Conservation (phyloP, 2,329 filamentous ascomycete species). For the Plenodomus biglobosus region DNA sequence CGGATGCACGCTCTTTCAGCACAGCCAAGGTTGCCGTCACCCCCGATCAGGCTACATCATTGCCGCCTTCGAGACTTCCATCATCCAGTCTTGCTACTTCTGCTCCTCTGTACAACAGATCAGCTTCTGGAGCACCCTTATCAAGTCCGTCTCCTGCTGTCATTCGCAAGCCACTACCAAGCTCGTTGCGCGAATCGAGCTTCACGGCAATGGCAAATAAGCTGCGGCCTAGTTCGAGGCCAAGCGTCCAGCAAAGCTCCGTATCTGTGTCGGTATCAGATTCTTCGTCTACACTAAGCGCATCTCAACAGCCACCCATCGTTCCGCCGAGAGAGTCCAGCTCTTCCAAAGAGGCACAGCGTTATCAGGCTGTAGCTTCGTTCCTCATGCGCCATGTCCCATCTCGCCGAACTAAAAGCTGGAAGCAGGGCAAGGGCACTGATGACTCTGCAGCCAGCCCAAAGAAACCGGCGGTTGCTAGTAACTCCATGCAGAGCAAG, state of each 20-base stretch:
- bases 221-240: conserved; percentile 22
- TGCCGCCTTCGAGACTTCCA: conserved; percentile 18
- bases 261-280: conserved; percentile 21
- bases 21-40: conserved; percentile 22
- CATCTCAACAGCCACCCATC: conserved; percentile 17
- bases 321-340: conserved; percentile 39
- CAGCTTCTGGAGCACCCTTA: conserved; percentile 15
- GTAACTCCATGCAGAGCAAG: neutral
- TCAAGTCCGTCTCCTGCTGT: conserved; percentile 15
- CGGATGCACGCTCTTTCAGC: conserved; percentile 27
- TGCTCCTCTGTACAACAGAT: conserved; percentile 7
- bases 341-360: conserved; percentile 37
- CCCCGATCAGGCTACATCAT: conserved; percentile 21
- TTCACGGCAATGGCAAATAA: conserved; percentile 18
- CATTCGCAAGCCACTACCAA: conserved; percentile 15
- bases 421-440: conserved; percentile 9
- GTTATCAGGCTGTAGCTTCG: conserved; percentile 26
- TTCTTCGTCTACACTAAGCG: conserved; percentile 26
- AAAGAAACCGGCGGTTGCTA: conserved; percentile 5
- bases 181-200: conserved; percentile 17
- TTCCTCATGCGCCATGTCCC: conserved; percentile 29
- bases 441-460: conserved; percentile 2
- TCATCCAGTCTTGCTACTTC: conserved; percentile 5
- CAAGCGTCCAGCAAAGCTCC: conserved; percentile 23
- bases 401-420: conserved; percentile 18